phyloP scores from a whole-genome alignment of 768 basidiomycete genomes.

The Chalciporus pseudorubinellus region DNA sequence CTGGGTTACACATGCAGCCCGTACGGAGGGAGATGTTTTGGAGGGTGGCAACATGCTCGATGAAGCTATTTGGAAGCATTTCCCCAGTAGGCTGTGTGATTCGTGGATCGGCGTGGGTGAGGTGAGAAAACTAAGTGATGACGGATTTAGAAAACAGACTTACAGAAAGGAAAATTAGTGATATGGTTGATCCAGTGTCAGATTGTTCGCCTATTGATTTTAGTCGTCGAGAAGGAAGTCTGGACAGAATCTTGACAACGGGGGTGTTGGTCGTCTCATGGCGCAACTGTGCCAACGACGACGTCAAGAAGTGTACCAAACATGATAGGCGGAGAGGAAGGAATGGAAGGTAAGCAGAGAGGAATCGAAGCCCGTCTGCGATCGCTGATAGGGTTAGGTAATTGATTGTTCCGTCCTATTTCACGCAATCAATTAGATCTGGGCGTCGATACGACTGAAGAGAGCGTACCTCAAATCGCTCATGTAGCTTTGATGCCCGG shows the following conservation, averaged over 20 bases:
- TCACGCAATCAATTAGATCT: constrained; percentile 10
- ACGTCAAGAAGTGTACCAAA: constrained; percentile 59
- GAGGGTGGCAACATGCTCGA: constrained; percentile 64
- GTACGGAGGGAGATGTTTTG: constrained; percentile 74
- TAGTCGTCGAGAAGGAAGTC: constrained; percentile 50
- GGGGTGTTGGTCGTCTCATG: constrained; percentile 60
- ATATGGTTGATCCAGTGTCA: constrained; percentile 62
- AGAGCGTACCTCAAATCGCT: constrained; percentile 68
- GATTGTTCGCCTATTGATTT: constrained; percentile 61
- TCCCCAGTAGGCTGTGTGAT: constrained; percentile 55
- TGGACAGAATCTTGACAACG: constrained; percentile 69
- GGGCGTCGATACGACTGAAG: background rate
- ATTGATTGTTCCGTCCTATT: constrained; percentile 82
- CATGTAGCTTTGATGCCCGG: constrained; percentile 54
- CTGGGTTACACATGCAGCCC: constrained; percentile 88
- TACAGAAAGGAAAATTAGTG: constrained; percentile 63
- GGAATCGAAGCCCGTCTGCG: constrained; percentile 72
- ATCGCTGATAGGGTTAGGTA: constrained; percentile 76
- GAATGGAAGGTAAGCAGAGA: constrained; percentile 76
- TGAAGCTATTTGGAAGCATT: constrained; percentile 68
- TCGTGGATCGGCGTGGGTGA: background rate
- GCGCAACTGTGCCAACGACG: constrained; percentile 53
- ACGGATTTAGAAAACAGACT: constrained; percentile 22
- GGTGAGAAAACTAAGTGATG: constrained; percentile 5
- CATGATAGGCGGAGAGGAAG: constrained; percentile 72